phyloP scores from a whole-genome alignment of 371 early-diverging fungal genomes.

The Mortierella sp. region DNA sequence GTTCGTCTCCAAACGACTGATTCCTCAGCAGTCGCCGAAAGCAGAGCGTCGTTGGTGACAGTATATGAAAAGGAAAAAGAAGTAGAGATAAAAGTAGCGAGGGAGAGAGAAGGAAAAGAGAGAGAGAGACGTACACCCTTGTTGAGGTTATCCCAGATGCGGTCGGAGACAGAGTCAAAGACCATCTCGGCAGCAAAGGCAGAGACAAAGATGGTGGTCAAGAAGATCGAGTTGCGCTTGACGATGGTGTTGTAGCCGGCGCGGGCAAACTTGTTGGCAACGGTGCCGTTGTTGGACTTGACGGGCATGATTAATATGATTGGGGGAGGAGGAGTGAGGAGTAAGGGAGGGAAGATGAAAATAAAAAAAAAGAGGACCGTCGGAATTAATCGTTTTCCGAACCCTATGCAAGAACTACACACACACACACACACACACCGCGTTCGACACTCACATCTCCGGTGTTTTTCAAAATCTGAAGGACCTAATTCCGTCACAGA shows the following conservation, averaged over 20 bases:
- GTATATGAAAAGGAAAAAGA: neutral
- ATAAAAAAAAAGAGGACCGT: neutral
- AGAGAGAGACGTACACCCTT: conserved; percentile 79
- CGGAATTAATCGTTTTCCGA: too few species aligned
- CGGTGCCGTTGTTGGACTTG: conserved; percentile 58
- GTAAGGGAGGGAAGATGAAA: neutral
- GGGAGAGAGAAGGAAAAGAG: conserved; percentile 2
- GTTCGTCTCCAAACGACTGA: neutral
- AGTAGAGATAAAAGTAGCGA: too few species aligned
- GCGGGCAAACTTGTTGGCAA: conserved; percentile 60
- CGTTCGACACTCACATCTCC: too few species aligned
- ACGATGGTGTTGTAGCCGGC: conserved; percentile 76
- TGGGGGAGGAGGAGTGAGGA: neutral
- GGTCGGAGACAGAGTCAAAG: conserved; percentile 77
- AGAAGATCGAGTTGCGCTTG: conserved; percentile 81
- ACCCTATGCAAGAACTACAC: too few species aligned
- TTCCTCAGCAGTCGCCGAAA: neutral
- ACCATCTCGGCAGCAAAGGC: conserved; percentile 87
- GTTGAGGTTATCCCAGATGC: conserved; percentile 85
- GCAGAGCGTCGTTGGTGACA: neutral
- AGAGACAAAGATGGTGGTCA: conserved; percentile 78
- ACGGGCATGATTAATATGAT: conserved; percentile 45
- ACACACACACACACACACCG: too few species aligned
- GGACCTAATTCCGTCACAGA: neutral
- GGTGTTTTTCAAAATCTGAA: neutral